Evolutionary conservation across 805 yeast species (phyloP), one percentile per base, ranked within the genome.

Genomic region (Torulaspora franciscae): DNA sequence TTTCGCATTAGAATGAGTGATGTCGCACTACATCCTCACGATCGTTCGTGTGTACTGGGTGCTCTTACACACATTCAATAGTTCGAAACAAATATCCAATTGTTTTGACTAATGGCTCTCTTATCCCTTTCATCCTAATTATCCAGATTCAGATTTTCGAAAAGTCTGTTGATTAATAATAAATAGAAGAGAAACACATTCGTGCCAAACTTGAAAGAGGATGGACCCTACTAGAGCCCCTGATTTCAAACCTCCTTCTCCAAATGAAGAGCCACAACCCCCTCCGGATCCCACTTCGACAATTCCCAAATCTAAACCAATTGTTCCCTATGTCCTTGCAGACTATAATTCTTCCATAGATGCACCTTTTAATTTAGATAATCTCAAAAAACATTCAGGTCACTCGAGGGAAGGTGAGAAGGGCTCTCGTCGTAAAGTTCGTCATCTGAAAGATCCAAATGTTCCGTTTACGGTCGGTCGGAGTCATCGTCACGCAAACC

Each of bases 201-300:
- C 15, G 13, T 33, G 26, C 36, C 24, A 23, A 25, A 13, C 6
- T 11, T 8, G 19, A 24, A 8, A 11, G 15, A 30, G 26, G n/a
- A 89, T 89, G 98, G 98, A 90, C 63, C 98, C 98, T 17, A 84
- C 91, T 3, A 79, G 83, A 66, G 96, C 89, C 53, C 95, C 96
- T 14, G 81, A 88, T 64, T 90, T 88, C 65, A 79, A 81, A 40
- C 95, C 96, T 8, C 95, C 96, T 0, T 80, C 88, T 11, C 74
- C 80, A 43, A 75, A 79, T 51, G 78, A 78, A 37, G 69, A 77
- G 46, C 66, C 76, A 40, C 77, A 75, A 55, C 88, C 89, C 6
- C 76, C 80, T 5, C 69, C 82, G 3, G 83, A 85, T 9, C 83
- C 86, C 3, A 72, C 81, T 2, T 77, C 81, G 1, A 70, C 74